Conservation (phyloP, 1,284 basidiomycete species). For the Ceratobasidium sp. region DNA sequence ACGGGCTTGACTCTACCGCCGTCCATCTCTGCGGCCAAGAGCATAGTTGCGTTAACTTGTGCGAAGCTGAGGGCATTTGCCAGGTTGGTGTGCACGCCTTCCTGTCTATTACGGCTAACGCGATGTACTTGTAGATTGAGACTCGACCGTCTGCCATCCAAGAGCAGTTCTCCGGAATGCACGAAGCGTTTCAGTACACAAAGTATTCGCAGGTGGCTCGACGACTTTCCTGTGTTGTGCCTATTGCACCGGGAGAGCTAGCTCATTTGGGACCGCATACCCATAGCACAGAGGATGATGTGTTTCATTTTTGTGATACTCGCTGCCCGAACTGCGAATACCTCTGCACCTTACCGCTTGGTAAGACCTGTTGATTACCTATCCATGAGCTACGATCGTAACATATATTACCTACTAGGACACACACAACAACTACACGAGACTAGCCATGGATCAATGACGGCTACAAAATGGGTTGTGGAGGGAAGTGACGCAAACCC, state of each 20-base stretch:
- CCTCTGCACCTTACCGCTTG: conserved; percentile 66
- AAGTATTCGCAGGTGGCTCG: conserved; percentile 54
- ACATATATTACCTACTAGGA: conserved; percentile 53
- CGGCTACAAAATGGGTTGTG: conserved; percentile 64
- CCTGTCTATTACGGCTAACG: too few relatives aligned
- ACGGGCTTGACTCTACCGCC: conserved; percentile 57
- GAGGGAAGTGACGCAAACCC: conserved; percentile 60
- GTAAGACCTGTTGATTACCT: conserved; percentile 50
- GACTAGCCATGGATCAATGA: conserved; percentile 72
- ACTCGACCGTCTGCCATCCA: conserved; percentile 67
- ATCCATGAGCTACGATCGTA: neutral
- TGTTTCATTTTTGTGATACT: conserved; percentile 63
- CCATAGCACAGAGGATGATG: conserved; percentile 59
- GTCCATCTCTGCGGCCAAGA: conserved; percentile 70
- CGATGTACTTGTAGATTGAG: conserved; percentile 62
- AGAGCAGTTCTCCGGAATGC: conserved; percentile 62
- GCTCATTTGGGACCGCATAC: conserved; percentile 61
- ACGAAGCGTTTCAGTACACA: conserved; percentile 63
- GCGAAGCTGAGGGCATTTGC: conserved; percentile 54
- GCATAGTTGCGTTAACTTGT: conserved; percentile 53
- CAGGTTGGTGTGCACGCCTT: conserved; percentile 1
- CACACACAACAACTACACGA: conserved; percentile 70
- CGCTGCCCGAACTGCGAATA: conserved; percentile 68
- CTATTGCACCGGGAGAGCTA: conserved; percentile 58
- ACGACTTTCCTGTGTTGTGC: conserved; percentile 61